Percentiles rank a stretch among this genome's conserved stretches.
phyloP scores from a whole-genome alignment of 768 basidiomycete species.

The Mycena capillaripes region DNA sequence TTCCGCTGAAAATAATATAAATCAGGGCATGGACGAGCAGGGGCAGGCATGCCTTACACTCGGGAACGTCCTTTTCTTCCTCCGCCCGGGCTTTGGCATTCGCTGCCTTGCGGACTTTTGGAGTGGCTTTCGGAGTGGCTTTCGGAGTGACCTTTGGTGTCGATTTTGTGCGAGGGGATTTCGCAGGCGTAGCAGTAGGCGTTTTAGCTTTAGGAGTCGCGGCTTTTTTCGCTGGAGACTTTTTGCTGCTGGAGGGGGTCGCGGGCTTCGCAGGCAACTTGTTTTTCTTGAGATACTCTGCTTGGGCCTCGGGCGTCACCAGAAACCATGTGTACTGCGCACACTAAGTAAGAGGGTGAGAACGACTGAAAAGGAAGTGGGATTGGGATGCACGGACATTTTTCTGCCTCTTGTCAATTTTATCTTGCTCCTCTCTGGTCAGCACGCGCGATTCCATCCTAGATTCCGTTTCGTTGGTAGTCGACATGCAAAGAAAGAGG shows the following conservation, averaged over 20 bases:
- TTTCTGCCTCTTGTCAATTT: conserved; percentile 16
- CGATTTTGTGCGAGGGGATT: neutral
- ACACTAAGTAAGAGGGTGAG: conserved; percentile 20
- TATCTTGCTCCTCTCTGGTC: conserved; percentile 8
- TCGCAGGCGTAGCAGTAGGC: neutral
- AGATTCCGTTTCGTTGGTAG: neutral
- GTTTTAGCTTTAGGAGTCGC: neutral
- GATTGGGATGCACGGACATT: neutral
- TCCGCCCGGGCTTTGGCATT: too few species aligned
- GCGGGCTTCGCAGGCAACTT: neutral
- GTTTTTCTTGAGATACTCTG: conserved; percentile 20
- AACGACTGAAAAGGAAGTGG: neutral
- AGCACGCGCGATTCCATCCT: conserved; percentile 19
- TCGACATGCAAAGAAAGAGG: too few species aligned
- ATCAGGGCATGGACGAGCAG: neutral
- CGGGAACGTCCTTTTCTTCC: neutral
- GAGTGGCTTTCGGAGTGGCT: too few species aligned
- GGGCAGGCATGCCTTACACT: neutral
- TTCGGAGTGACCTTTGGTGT: neutral
- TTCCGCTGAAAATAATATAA: neutral
- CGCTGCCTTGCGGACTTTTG: too few species aligned
- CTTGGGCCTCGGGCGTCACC: conserved; percentile 33
- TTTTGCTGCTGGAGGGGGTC: neutral
- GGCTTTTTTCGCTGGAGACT: conserved; percentile 6
- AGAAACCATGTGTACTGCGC: conserved; percentile 27